Base-by-base conservation (phyloP, 352 stramenopile species). In the Globisporangium nunn region DNA sequence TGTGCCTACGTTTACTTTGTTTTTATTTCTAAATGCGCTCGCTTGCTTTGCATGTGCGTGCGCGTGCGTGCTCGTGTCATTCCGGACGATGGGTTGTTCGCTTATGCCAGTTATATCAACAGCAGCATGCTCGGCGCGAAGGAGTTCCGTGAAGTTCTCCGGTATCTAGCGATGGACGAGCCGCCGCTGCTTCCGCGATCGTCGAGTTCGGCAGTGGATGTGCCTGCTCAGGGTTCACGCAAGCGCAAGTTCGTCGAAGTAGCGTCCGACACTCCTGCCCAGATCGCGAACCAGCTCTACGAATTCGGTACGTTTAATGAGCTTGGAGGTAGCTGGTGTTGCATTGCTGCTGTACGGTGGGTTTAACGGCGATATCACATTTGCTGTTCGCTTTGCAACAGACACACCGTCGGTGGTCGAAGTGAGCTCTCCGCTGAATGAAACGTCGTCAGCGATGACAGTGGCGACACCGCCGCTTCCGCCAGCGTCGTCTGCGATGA, bases 191-290 rank as follows among this genome's bases (percentile, higher is more conserved):
- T 94, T n/a, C 75, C 79, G 8, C 56, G 64, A 43, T 85, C 81
- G 18, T 74, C 77, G 0, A 74, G 59, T 1, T 64, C 76, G 46
- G 63, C 71, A 8, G 62, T 75, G 29, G 62, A 72, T 18, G 49
- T 71, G 47, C 54, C 73, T n/a, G 63, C 58, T 1, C 56, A 74
- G 39, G 61, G 58, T 2, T 74, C 71, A 33, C 68, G 82, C 8
- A 94, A 94, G 62, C 72, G 85, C 11, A 94, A 94, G 52, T 94
- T 94, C 39, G 78, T 93, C 4, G 85, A 94, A 66, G 80, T 93
- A 1, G 66, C 66, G 7, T 49, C 64, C 11, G 63, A 68, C 35
- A 54, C 28, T 8, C 11, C 39, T 31, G 23, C 54, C 39, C 14
- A 50, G 2, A 68, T 75, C 43, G 52, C 50, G 12, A 68, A 61